These are phyloP conservation scores for Chaetomiaceae sp. DNA, from an alignment of 2,329 filamentous ascomycete species.

Conservation along the genomic window DNA sequence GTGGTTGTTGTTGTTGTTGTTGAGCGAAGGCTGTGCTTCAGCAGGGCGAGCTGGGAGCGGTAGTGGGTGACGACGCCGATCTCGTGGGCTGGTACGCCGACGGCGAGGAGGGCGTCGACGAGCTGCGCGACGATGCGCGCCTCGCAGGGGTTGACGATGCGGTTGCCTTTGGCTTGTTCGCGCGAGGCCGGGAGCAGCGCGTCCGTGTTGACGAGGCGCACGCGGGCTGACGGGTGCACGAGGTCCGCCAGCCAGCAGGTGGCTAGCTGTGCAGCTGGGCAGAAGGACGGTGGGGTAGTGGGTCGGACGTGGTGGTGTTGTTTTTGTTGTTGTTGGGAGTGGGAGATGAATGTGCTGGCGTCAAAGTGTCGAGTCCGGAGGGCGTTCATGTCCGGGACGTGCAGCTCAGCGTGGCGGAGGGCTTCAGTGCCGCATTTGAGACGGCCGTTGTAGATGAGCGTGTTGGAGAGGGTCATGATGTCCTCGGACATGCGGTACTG, in stretches of 20 bases:
- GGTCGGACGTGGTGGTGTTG: conserved; percentile 15
- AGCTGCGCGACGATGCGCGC: conserved; percentile 72
- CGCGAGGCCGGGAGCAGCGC: conserved; percentile 60
- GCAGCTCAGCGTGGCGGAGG: conserved; percentile 65
- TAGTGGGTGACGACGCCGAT: conserved; percentile 98
- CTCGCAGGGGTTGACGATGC: conserved; percentile 85
- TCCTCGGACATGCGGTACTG: conserved; percentile 99
- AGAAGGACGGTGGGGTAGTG: conserved; percentile 42
- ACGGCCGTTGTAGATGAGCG: conserved; percentile 83
- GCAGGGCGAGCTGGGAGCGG: conserved; percentile 79
- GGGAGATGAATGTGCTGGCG: conserved; percentile 41
- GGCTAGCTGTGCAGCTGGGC: conserved; percentile 43
- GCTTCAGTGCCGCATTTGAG: conserved; percentile 81
- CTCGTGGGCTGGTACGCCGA: conserved; percentile 67
- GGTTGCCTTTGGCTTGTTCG: conserved; percentile 74
- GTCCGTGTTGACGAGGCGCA: conserved; percentile 89
- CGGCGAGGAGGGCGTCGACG: conserved; percentile 69
- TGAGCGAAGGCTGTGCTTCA: conserved; percentile 67
- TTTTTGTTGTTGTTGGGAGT: conserved; percentile 26
- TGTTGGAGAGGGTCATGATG: conserved; percentile 90
- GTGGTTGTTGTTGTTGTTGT: too few relatives aligned
- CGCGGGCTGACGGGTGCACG: conserved; percentile 64
- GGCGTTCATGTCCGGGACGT: conserved; percentile 60
- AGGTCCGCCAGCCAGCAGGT: conserved; percentile 74
- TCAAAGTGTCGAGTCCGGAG: conserved; percentile 58